phyloP scores from a whole-genome alignment of 2,329 filamentous ascomycete species.

The Didymosphaeria variabile region DNA sequence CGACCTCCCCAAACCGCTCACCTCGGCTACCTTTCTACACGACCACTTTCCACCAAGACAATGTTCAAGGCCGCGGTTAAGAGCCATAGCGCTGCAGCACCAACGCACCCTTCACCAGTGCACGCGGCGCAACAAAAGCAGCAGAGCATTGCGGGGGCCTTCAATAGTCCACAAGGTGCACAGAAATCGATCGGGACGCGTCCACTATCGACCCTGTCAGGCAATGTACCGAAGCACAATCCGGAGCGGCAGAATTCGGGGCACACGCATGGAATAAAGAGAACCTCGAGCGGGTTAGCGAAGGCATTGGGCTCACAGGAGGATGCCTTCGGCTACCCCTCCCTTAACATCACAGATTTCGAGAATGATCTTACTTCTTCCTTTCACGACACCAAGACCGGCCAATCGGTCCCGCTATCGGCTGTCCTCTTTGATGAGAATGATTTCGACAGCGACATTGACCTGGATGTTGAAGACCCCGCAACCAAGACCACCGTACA shows the following conservation, averaged over 20 bases:
- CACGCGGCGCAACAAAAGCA: slow-evolving; percentile 31
- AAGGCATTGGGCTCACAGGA: slow-evolving; percentile 53
- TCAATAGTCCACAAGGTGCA: slow-evolving; percentile 49
- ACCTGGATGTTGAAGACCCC: slow-evolving; percentile 74
- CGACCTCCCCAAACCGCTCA: slow-evolving; percentile 17
- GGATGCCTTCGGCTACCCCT: slow-evolving; percentile 40
- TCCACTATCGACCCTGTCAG: slow-evolving; percentile 37
- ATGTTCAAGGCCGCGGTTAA: slow-evolving; percentile 56
- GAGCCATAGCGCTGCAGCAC: slow-evolving; percentile 47
- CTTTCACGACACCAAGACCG: slow-evolving; percentile 25
- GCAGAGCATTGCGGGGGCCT: slow-evolving; percentile 49
- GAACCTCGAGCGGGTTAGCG: slow-evolving; percentile 57
- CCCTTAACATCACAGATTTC: slow-evolving; percentile 34
- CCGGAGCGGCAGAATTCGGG: slow-evolving; percentile 22
- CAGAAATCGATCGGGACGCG: slow-evolving; percentile 40
- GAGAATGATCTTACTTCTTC: slow-evolving; percentile 36
- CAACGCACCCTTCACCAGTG: slow-evolving; percentile 32
- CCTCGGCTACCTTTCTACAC: slow-evolving; percentile 29
- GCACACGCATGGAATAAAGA: slow-evolving; percentile 51
- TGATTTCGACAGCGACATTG: slow-evolving; percentile 86
- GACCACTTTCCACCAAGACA: slow-evolving; percentile 26
- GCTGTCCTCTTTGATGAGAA: slow-evolving; percentile 70
- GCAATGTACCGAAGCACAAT: slow-evolving; percentile 46
- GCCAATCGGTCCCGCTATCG: slow-evolving; percentile 32
- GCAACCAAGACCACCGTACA: slow-evolving; percentile 55